Evolutionary conservation across 1,284 basidiomycete genomes (phyloP).

Genomic region (Cryptococcus jaspeensis): DNA sequence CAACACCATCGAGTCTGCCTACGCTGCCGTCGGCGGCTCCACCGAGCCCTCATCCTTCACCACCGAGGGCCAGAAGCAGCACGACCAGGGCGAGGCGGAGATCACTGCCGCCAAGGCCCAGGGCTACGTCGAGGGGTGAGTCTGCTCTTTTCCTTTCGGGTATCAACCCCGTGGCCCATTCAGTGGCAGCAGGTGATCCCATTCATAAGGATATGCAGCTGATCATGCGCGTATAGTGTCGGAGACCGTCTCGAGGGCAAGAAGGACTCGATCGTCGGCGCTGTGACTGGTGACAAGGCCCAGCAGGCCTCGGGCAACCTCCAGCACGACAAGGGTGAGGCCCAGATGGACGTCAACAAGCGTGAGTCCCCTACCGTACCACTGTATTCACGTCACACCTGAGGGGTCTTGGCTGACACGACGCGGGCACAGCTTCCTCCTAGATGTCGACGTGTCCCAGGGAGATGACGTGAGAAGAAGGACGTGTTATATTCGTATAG

Average conservation of each 20-base stretch:
- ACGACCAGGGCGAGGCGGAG: slow-evolving; percentile 62
- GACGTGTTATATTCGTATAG: too few relatives aligned
- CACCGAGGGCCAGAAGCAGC: slow-evolving; percentile 61
- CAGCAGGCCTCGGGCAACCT: slow-evolving; percentile 60
- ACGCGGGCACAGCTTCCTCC: background rate
- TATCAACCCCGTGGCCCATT: too few relatives aligned
- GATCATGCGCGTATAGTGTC: slow-evolving; percentile 29
- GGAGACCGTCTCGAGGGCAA: slow-evolving; percentile 64
- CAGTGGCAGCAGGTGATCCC: background rate
- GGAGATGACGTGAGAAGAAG: too few relatives aligned
- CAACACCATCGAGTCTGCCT: slow-evolving; percentile 59
- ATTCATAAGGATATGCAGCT: background rate
- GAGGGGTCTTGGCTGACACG: too few relatives aligned
- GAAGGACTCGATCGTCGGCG: slow-evolving; percentile 64
- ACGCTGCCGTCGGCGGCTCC: slow-evolving; percentile 46
- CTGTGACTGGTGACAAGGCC: slow-evolving; percentile 63
- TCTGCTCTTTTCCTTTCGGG: background rate
- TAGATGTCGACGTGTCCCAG: too few relatives aligned
- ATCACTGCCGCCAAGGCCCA: slow-evolving; percentile 47
- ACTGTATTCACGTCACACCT: too few relatives aligned
- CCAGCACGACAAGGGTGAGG: slow-evolving; percentile 60
- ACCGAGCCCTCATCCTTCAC: slow-evolving; percentile 34
- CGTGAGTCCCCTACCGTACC: slow-evolving; percentile 23
- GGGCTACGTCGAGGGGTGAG: slow-evolving; percentile 58
- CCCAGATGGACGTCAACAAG: slow-evolving; percentile 37